Percentiles rank a stretch among this genome's conserved stretches.
Conservation (phyloP, 2,329 filamentous ascomycete genomes). For the Cryphonectria naterciae region DNA sequence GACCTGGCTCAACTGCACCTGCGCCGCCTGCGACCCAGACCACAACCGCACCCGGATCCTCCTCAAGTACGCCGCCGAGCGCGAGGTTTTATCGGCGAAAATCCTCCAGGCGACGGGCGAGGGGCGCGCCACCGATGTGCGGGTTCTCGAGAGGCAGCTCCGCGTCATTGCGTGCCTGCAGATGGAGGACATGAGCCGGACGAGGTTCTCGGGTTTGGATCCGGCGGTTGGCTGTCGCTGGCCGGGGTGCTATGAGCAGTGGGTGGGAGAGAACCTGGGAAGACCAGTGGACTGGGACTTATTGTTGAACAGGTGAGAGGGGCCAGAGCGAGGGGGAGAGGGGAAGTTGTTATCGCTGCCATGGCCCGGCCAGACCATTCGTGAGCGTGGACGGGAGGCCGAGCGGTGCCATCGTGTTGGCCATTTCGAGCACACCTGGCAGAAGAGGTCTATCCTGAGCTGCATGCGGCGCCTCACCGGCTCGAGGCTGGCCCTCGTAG, state of each 20-base stretch:
- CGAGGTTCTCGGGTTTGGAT: conserved; percentile 17
- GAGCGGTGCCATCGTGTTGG: conserved; percentile 27
- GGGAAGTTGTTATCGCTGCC: conserved; percentile 10
- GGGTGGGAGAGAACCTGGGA: conserved; percentile 23
- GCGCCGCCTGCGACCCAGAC: conserved; percentile 29
- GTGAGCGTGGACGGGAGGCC: conserved; percentile 23
- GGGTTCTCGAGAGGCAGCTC: conserved; percentile 21
- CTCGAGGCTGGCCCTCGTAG: background rate
- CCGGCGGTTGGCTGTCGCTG: conserved; percentile 24
- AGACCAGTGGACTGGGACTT: conserved; percentile 24
- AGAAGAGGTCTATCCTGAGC: conserved; percentile 15
- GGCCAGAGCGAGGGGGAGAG: background rate
- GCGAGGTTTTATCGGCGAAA: conserved; percentile 37
- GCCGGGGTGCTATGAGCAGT: conserved; percentile 27
- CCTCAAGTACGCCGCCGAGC: conserved; percentile 18
- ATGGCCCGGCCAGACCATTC: conserved; percentile 17
- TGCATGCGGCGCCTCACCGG: background rate
- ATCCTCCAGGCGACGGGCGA: conserved; percentile 57
- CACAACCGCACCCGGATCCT: conserved; percentile 23
- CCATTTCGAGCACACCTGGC: conserved; percentile 26
- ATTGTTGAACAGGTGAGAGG: conserved; percentile 20
- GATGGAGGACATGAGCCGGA: conserved; percentile 23
- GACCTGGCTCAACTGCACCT: conserved; percentile 28
- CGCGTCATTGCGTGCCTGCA: conserved; percentile 12
- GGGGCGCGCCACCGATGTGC: conserved; percentile 39